These are phyloP conservation scores for Neonectria hederae DNA, from an alignment of 2,329 filamentous ascomycete genomes.

Conservation along the genomic window DNA sequence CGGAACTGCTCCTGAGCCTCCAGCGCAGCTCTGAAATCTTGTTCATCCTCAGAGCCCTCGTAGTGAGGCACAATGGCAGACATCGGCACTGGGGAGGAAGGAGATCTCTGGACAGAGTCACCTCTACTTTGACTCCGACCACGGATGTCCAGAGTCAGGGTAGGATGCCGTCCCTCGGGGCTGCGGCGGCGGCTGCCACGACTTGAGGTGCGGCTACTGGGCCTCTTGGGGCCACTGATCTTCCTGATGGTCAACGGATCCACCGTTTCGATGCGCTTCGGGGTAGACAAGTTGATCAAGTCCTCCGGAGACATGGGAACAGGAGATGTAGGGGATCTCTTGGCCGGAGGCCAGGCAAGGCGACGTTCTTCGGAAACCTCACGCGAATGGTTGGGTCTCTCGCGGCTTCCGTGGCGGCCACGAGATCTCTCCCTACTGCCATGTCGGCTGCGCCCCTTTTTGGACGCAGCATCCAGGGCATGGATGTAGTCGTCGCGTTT, in stretches of 20 bases:
- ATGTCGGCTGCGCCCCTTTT: conserved; percentile 64
- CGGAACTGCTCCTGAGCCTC: conserved; percentile 66
- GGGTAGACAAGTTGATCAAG: conserved; percentile 68
- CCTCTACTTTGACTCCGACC: conserved; percentile 71
- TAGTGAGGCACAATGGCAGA: conserved; percentile 58
- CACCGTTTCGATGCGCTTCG: conserved; percentile 46
- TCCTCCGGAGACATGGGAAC: conserved; percentile 96
- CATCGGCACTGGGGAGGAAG: conserved; percentile 83
- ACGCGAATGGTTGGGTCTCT: conserved; percentile 62
- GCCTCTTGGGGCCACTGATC: conserved; percentile 47
- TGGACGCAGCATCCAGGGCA: conserved; percentile 79
- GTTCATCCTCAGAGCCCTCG: conserved; percentile 70
- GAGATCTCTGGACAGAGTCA: conserved; percentile 72
- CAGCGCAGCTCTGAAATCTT: conserved; percentile 64
- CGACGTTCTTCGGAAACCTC: conserved; percentile 77
- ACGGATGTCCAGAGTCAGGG: conserved; percentile 60
- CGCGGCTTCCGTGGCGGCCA: conserved; percentile 59
- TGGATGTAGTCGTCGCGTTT: conserved; percentile 87
- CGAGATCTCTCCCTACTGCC: conserved; percentile 61
- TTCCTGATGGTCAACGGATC: conserved; percentile 60
- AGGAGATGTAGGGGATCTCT: conserved; percentile 90
- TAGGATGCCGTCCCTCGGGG: conserved; percentile 54
- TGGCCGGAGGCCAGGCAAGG: conserved; percentile 75
- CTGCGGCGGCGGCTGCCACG: conserved; percentile 59
- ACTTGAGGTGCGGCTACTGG: conserved; percentile 59